Evolutionary conservation across 768 basidiomycete species (phyloP).

Genomic region (Strobilomyces echinocephalus): DNA sequence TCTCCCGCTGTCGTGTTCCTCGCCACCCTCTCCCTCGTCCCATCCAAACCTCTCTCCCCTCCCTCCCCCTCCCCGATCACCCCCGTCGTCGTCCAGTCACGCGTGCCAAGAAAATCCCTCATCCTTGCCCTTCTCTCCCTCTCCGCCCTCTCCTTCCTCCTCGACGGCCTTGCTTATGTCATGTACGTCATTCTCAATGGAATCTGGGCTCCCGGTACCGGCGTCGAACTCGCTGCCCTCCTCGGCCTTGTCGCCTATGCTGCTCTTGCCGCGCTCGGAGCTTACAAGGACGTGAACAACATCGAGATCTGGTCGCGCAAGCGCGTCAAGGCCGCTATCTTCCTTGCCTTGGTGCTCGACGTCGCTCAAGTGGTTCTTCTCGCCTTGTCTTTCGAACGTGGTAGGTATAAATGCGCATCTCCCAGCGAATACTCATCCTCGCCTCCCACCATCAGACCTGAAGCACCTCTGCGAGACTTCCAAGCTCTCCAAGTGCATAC

Average conservation of each 20-base stretch:
- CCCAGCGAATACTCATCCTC: neutral
- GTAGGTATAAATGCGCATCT: slow-evolving; percentile 22
- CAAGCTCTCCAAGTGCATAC: slow-evolving; percentile 28
- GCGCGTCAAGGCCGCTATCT: slow-evolving; percentile 52
- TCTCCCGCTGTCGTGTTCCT: slow-evolving; percentile 66
- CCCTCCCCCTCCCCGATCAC: slow-evolving; percentile 59
- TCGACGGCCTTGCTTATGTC: slow-evolving; percentile 73
- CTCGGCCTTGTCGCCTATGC: slow-evolving; percentile 66
- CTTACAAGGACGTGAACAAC: slow-evolving; percentile 74
- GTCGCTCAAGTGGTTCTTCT: slow-evolving; percentile 54
- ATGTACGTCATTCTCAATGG: slow-evolving; percentile 59
- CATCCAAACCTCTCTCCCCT: slow-evolving; percentile 42
- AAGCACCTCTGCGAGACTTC: slow-evolving; percentile 15
- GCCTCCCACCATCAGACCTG: slow-evolving; percentile 9
- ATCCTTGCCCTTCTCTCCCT: slow-evolving; percentile 73
- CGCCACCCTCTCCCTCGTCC: slow-evolving; percentile 55
- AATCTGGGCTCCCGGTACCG: slow-evolving; percentile 58
- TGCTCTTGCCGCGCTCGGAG: slow-evolving; percentile 68
- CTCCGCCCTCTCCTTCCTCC: slow-evolving; percentile 64
- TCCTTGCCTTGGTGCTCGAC: slow-evolving; percentile 55
- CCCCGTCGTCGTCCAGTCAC: slow-evolving; percentile 67
- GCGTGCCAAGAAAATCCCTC: slow-evolving; percentile 67
- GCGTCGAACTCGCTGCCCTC: slow-evolving; percentile 62
- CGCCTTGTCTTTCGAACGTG: slow-evolving; percentile 36
- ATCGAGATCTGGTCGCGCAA: slow-evolving; percentile 62